Evolutionary conservation across 2,329 filamentous ascomycete species (phyloP), one percentile per base, ranked within the genome.

Genomic region (Alternaria sp.): DNA sequence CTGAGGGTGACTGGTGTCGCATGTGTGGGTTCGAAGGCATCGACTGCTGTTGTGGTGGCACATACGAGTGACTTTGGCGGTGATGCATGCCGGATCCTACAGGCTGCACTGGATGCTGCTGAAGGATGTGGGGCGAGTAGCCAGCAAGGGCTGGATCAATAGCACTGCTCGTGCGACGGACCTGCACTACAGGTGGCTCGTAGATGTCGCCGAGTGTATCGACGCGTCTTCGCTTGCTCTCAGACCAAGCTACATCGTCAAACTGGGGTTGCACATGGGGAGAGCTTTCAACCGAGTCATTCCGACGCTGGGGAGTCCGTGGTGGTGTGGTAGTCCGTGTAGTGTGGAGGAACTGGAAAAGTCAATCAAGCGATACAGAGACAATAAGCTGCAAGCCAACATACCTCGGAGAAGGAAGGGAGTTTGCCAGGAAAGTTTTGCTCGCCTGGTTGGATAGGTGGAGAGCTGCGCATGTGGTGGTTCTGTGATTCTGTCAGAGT

Each of bases 371-470:
- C 22, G 27, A 22, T 18, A 18, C 20, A 27, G 20, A 9, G 22
- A 28, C 8, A 4, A 5, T 18, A 25, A 34, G 9, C 12, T 38
- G n/a, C n/a, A 12, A 30, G 8, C 0, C 4, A 20, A 66, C 64
- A 40, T 66, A 76, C 75, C 69, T 76, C 69, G 32, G 66, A 65
- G 30, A 78, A 77, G 2, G 74, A 75, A 2, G 75, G 75, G 14
- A 78, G 70, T 25, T 70, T 70, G 5, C 63, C 68, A 10, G 64
- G 56, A 8, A 64, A 65, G 12, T 55, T 65, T 30, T 73, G 72
- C 63, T 78, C 75, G 36, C 72, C 72, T 3, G 71, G 70, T 57
- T 78, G 75, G 4, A 76, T 66, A 6, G 75, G 75, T 8, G 75
- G 75, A n/a, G 75, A 76, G 41, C 70, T 68, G 36, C 74, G 70